Evolutionary conservation across 2,329 filamentous ascomycete species (phyloP), one percentile per base, ranked within the genome.

Genomic region (Penicillium polonicum): DNA sequence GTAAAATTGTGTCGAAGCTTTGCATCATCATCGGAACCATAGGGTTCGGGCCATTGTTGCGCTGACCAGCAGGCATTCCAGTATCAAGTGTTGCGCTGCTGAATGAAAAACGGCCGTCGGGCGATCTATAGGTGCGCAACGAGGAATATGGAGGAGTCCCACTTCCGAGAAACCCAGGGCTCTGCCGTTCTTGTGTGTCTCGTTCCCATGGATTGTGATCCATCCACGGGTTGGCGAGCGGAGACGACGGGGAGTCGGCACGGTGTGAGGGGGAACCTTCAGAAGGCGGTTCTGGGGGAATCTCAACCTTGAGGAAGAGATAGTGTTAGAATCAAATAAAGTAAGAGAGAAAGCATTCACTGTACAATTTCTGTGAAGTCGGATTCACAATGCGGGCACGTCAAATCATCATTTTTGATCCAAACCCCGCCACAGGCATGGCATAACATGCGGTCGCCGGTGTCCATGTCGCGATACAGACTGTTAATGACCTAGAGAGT

Each of bases 331-430:
- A 51, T 46, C 21, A 12, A 23, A 17, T 55, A 39, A 38, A 50
- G 59, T 33, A 13, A 36, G 53, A 27, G 19, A 41, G 50, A 27
- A 55, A 55, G 48, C 38, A 33, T 49, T 27, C 19, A 55, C 80
- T 88, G 70, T 80, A 96, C 92, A 67, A 97, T 91, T 77, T 99
- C 92, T 17, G 86, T 91, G 64, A 91, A 87, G 21, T 96, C 91
- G 38, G 86, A 86, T 4, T 82, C 72, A 72, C 94, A 99, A n/a
- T 78, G 74, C 17, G 92, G 91, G 71, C 94, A 99, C 17, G 77
- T 78, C 61, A 96, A 76, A 27, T 83, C 87, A 63, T 83, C 48
- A 59, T 90, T 85, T 59, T 85, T 81, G 69, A 88, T 90, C 91
- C 92, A 97, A 73, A 96, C 88, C 62, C 89, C 78, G 52, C 83